Base-by-base conservation (phyloP, 495 filamentous ascomycete genomes). In the Trichoderma orchidacearum region DNA sequence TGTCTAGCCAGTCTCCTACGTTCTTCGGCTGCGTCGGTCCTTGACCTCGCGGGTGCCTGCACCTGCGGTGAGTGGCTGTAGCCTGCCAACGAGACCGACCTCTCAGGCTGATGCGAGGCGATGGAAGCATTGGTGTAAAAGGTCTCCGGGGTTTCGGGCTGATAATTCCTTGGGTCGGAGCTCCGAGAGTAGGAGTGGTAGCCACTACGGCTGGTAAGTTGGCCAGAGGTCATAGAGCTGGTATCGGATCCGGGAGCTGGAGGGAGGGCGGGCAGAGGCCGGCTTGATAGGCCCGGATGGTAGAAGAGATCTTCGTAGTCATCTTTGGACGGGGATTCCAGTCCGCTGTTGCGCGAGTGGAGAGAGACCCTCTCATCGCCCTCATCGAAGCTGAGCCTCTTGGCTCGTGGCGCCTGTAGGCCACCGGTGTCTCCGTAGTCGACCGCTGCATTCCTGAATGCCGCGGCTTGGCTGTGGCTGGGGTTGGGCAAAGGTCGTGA, bases 221-320 rank as follows among this genome's bases (percentile, higher is more conserved):
- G 66, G 1, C 64, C 59, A 9, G 73, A 70, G 12, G 70, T 56
- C 55, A 71, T 63, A 1, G 73, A 67, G 54, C 66, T 70, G 57
- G 61, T 69, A 50, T 75, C 70, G 18, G 71, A 72, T 28, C 68
- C 53, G 3, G 53, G 30, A n/a, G 51, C 51, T 23, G 81, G 76
- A 11, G 90, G 89, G 7, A 89, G 80, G n/a, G 89, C 85, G 15
- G 90, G 90, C 36, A 95, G 72, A 8, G 90, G 90, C 31, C 87
- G 79, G 48, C 69, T 78, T 4, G 70, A 75, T 64, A 89, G 81
- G 3, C 86, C 86, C 6, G 90, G 93, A 64, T 96, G 90, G 66
- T 89, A 98, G 65, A 97, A 98, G 67, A 97, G 81, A 60, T 96
- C 94, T 17, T 84, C 86, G 56, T 86, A 85, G 51, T 84, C 85